phyloP scores from a whole-genome alignment of 805 yeast species.

The Suhomyces tanzawaensis region DNA sequence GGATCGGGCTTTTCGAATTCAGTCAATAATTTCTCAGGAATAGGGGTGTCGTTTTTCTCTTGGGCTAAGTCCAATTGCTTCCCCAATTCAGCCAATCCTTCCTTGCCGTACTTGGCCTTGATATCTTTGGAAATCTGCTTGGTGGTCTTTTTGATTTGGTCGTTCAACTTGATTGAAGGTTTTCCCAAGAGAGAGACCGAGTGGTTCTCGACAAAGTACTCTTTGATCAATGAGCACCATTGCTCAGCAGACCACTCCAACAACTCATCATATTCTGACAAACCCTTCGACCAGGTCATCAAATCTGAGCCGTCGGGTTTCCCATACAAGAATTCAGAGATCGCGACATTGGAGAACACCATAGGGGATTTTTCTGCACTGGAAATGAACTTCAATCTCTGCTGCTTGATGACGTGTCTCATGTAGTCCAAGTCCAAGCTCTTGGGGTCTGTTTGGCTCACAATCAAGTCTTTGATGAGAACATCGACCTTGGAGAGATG shows the following conservation, averaged over 20 bases:
- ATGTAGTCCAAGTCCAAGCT: constrained; percentile 64
- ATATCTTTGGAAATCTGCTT: constrained; percentile 50
- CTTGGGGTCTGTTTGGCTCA: constrained; percentile 47
- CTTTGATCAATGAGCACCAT: constrained; percentile 61
- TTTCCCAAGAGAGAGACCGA: constrained; percentile 66
- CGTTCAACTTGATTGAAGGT: constrained; percentile 67
- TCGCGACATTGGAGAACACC: constrained; percentile 61
- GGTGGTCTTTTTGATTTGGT: constrained; percentile 48
- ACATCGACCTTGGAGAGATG: constrained; percentile 52
- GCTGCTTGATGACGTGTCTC: constrained; percentile 64
- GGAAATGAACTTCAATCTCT: constrained; percentile 57
- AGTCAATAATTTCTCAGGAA: constrained; percentile 65
- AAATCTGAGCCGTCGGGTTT: constrained; percentile 58
- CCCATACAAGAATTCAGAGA: constrained; percentile 81
- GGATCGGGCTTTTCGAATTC: constrained; percentile 74
- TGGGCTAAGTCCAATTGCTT: constrained; percentile 60
- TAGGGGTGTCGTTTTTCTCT: constrained; percentile 64
- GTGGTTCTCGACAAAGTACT: constrained; percentile 56
- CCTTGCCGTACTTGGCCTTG: constrained; percentile 50
- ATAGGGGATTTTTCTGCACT: constrained; percentile 64
- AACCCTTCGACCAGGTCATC: constrained; percentile 49
- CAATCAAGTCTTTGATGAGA: constrained; percentile 49
- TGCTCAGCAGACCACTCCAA: constrained; percentile 57
- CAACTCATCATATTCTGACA: constrained; percentile 60
- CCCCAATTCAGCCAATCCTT: constrained; percentile 55